Conservation (phyloP, 1,284 basidiomycete species). For the Pseudozyma sp. region DNA sequence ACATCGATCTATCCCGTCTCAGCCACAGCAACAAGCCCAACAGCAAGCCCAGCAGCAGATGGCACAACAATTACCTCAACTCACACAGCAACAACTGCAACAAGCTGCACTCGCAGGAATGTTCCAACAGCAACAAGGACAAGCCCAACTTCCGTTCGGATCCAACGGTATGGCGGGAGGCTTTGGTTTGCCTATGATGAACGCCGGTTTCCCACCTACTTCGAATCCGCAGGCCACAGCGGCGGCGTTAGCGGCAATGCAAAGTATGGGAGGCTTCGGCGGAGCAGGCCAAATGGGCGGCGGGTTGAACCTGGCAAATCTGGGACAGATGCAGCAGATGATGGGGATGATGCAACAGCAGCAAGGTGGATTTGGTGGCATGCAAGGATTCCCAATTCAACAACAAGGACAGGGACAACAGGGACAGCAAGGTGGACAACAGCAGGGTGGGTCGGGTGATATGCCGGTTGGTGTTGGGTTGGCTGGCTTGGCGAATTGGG, state of each 20-base stretch:
- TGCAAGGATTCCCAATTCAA: constrained; percentile 19
- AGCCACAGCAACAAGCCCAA: constrained; percentile 24
- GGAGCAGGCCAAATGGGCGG: constrained; percentile 6
- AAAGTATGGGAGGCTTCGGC: constrained; percentile 29
- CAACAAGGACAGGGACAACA: constrained; percentile 22
- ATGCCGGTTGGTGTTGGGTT: constrained; percentile 48
- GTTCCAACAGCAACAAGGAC: constrained; percentile 19
- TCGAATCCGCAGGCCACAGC: constrained; percentile 29
- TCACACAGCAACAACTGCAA: constrained; percentile 14
- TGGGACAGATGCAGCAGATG: constrained; percentile 47
- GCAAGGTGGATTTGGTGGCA: constrained; percentile 17
- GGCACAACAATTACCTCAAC: background rate
- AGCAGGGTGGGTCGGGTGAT: constrained; percentile 18
- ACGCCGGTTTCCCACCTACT: constrained; percentile 23
- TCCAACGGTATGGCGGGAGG: constrained; percentile 1
- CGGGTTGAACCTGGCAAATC: constrained; percentile 6
- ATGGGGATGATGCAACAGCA: constrained; percentile 32
- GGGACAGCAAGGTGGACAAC: constrained; percentile 13
- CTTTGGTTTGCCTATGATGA: constrained; percentile 41
- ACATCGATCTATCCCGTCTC: constrained; percentile 40
- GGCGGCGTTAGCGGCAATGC: constrained; percentile 36
- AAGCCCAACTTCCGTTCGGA: constrained; percentile 15
- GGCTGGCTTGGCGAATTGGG: constrained; percentile 46
- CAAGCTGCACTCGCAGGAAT: constrained; percentile 31
- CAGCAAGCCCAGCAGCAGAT: constrained; percentile 16